Conservation (phyloP, 2,329 filamentous ascomycete species). For the Arthrobotrys megalospora region DNA sequence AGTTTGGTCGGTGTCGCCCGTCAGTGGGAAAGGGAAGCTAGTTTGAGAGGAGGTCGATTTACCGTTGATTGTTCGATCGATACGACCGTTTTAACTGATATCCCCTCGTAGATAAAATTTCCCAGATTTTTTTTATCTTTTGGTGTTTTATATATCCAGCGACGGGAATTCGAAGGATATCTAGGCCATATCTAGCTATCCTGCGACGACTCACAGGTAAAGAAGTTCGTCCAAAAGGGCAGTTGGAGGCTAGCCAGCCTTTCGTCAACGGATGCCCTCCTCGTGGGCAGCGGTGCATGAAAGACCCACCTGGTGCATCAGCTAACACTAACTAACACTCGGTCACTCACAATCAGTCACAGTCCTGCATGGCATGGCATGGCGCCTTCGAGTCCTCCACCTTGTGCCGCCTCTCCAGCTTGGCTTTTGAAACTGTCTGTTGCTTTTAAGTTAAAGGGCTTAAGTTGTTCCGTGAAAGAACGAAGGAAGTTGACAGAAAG, state of each 20-base stretch:
- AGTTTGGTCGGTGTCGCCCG: conserved; percentile 1
- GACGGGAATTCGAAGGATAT: no score
- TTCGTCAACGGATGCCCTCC: conserved; percentile 8
- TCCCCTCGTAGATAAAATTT: background rate
- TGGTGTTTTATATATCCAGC: no score
- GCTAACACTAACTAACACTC: background rate
- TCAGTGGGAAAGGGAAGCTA: conserved; percentile 9
- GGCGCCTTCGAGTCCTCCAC: conserved; percentile 16
- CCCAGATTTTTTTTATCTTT: no score
- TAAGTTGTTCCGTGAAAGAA: conserved; percentile 15
- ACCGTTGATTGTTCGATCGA: conserved; percentile 34
- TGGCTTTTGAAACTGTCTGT: conserved; percentile 6
- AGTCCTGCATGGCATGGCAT: conserved; percentile 24
- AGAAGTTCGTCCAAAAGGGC: conserved; percentile 9
- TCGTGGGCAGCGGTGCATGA: conserved; percentile 22
- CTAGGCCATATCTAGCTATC: no score
- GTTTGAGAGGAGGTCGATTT: conserved; percentile 39
- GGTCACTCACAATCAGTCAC: conserved; percentile 37
- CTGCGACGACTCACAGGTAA: conserved; percentile 2
- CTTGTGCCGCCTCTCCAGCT: conserved; percentile 36
- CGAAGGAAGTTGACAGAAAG: conserved; percentile 16
- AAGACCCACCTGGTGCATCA: conserved; percentile 21
- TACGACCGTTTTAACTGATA: conserved; percentile 10
- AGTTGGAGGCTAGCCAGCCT: conserved; percentile 3
- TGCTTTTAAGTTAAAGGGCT: background rate